Evolutionary conservation across 177 flowering plant species (phyloP).

Genomic region (Vitis hybrid): DNA sequence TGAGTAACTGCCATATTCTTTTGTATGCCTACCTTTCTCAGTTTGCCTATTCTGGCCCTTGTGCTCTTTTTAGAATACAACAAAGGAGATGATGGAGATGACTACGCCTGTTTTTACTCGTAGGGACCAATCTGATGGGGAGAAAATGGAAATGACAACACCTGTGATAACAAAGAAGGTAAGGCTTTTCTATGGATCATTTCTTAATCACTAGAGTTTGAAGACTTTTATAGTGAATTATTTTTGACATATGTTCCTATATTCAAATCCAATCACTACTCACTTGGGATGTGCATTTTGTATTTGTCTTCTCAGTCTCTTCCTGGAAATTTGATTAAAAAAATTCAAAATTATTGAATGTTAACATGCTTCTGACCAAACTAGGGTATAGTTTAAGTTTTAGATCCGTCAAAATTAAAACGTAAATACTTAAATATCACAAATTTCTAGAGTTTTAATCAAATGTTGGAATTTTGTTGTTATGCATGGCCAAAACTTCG

Average conservation of each 20-base stretch:
- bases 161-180: constrained; percentile 85
- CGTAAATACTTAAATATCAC: too few relatives aligned
- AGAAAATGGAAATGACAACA: constrained; percentile 92
- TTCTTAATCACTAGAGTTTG: background rate
- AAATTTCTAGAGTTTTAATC: background rate
- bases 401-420: too few relatives aligned
- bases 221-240: background rate
- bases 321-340: too few relatives aligned
- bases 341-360: too few relatives aligned
- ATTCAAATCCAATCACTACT: background rate
- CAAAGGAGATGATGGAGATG: constrained; percentile 82
- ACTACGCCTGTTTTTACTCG: constrained; percentile 85
- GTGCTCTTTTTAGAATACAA: constrained; percentile 47
- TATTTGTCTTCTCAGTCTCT: background rate
- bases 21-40: background rate
- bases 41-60: constrained; percentile 6
- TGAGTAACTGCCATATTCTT: background rate
- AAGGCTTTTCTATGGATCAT: background rate
- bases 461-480: background rate
- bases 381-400: background rate
- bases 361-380: too few relatives aligned
- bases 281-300: constrained; percentile 3
- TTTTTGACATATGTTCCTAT: background rate
- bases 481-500: background rate
- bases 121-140: constrained; percentile 54